These are phyloP conservation scores for Hebeloma cylindrosporum DNA, from an alignment of 768 basidiomycete genomes.

Conservation along the genomic window DNA sequence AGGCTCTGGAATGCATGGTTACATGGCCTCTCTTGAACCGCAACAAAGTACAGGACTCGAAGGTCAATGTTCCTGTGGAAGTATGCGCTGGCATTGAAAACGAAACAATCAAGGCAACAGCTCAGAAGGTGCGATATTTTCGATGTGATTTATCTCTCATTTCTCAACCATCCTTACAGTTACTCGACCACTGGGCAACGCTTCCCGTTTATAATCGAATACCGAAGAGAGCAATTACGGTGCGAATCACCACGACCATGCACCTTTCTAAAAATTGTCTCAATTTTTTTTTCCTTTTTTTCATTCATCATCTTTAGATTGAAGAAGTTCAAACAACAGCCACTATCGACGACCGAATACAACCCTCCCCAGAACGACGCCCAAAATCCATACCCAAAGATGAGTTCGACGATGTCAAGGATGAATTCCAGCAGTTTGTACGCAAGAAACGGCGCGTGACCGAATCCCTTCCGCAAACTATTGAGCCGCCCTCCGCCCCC, in stretches of 20 bases:
- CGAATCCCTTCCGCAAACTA: not conserved
- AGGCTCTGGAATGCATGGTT: slow-evolving; percentile 68
- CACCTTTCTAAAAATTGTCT: not conserved
- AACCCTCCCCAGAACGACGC: no score
- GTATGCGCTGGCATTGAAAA: slow-evolving; percentile 54
- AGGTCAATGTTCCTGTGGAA: slow-evolving; percentile 64
- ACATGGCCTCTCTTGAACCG: slow-evolving; percentile 81
- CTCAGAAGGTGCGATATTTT: slow-evolving; percentile 60
- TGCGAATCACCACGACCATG: slow-evolving; percentile 10
- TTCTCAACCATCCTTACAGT: slow-evolving; percentile 36
- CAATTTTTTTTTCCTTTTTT: not conserved
- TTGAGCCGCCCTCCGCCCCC: not conserved
- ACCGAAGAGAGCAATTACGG: slow-evolving; percentile 60
- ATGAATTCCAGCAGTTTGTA: no score
- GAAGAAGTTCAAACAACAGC: not conserved
- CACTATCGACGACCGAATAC: not conserved
- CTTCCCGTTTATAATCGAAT: slow-evolving; percentile 83
- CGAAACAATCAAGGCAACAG: slow-evolving; percentile 52
- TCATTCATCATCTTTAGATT: no score
- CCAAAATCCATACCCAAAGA: no score
- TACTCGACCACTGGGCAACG: slow-evolving; percentile 78
- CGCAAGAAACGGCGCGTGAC: slow-evolving; percentile 1
- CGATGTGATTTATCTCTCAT: not conserved
- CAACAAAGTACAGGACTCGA: slow-evolving; percentile 88
- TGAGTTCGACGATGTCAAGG: no score